Evolutionary conservation across 345 rosid species (phyloP).

Genomic region (Limnanthes douglasii): DNA sequence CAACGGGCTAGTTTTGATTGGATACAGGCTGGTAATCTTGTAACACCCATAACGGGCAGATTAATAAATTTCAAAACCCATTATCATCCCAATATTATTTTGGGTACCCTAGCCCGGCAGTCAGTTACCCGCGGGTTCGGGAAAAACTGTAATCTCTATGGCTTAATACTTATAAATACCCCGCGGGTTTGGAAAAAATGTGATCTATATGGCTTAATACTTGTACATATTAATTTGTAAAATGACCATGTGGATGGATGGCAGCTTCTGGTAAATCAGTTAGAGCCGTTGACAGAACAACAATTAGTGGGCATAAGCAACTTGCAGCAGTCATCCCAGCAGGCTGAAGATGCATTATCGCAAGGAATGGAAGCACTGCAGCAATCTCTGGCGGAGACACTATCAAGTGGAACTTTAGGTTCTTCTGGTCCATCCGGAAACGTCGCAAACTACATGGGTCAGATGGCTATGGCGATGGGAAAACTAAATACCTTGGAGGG

Average conservation of each 20-base stretch:
- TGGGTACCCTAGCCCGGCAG: too few relatives aligned
- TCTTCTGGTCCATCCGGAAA: slow-evolving; percentile 75
- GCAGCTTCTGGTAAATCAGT: slow-evolving; percentile 77
- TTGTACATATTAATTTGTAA: background rate
- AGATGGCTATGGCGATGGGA: slow-evolving; percentile 99
- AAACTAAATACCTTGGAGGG: slow-evolving; percentile 96
- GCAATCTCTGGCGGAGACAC: slow-evolving; percentile 85
- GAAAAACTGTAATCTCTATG: too few relatives aligned
- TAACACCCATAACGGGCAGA: too few relatives aligned
- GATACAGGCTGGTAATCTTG: too few relatives aligned
- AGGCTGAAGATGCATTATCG: slow-evolving; percentile 97
- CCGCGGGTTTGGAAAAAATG: too few relatives aligned
- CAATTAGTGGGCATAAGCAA: slow-evolving; percentile 58
- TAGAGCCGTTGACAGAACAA: slow-evolving; percentile 97
- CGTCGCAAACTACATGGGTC: slow-evolving; percentile 96
- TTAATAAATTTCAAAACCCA: too few relatives aligned
- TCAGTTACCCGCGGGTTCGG: too few relatives aligned
- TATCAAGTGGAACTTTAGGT: slow-evolving; percentile 79
- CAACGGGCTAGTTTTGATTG: too few relatives aligned
- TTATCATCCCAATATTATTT: too few relatives aligned
- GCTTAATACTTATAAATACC: too few relatives aligned
- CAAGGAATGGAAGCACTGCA: slow-evolving; percentile 99
- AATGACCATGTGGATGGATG: slow-evolving; percentile 3
- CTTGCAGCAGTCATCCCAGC: slow-evolving; percentile 95
- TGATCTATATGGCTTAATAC: too few relatives aligned